Evolutionary conservation across 1,139 yeast genomes (phyloP), one percentile per base, ranked within the genome.

Genomic region (Saccharomyces hybrid): DNA sequence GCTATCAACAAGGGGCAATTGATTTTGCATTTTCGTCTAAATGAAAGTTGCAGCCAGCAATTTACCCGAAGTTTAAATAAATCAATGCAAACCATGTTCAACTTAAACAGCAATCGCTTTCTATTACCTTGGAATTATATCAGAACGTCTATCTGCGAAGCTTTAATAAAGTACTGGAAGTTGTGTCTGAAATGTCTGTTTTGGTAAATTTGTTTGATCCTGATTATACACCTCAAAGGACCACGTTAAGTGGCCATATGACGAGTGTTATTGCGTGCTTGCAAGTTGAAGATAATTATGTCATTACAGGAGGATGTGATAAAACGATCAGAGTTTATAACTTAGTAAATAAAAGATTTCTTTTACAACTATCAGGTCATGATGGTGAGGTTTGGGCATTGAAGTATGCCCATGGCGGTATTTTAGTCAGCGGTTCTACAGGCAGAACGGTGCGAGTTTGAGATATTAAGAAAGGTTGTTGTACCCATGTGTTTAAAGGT

Each of bases 371-470:
- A 52, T 77, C 78, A 53, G 98, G 97, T 13, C 99, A 93, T 66
- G 96, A 87, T 56, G 98, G 98, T 50, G 99, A 98, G 28, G 99
- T 93, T 9, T 93, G 99, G 99, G 98, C 99, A 1, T 76, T 93
- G 68, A 90, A 93, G 70, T 91, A 90, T 68, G 80, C 64, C 49
- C 61, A 61, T 31, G 64, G 65, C 48, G 70, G 70, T 8, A 85
- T 88, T 1, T 73, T 91, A 46, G 95, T 90, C 0, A 85, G 93
- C 59, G 98, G 97, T 0, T 85, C 96, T 1, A 89, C 97, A 0
- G 98, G 91, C 71, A 79, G 96, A 61, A 84, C 95, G 0, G 95
- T 91, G 5, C 77, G 97, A 56, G 83, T 91, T 3, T 91, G 98
- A 97, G 88, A 89, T 68, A 81, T 89, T 60, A 61, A 65, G 47